Base-by-base conservation (phyloP, 768 basidiomycete genomes). In the Auriscalpium vulgare region DNA sequence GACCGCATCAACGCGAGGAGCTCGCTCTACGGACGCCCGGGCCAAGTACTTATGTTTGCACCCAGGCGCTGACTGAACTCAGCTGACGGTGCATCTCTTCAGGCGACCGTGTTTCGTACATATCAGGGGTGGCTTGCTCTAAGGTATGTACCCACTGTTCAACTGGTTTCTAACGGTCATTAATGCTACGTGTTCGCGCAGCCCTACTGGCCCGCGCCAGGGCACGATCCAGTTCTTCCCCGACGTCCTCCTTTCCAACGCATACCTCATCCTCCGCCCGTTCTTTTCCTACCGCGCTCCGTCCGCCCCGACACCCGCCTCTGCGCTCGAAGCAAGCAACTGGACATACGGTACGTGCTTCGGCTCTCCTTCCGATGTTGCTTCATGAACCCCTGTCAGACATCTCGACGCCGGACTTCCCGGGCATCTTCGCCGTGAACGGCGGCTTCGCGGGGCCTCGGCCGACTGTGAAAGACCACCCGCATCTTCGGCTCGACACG, bases 221-320 rank as follows among this genome's bases (percentile, higher is more conserved):
- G 71, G 71, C 34, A 63, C 59, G 14, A 44, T 63, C n/a, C 53
- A 56, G 43, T 64, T 71, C 35, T 71, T 66, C 59, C 71, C 71
- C 8, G 62, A 63, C 50, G 54, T 72, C 35, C 40, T 56, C 35
- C 63, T 68, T 13, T 63, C 63, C n/a, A 70, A 67, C 35, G 61
- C 70, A 0, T 72, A 72, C 56, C 58, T 68, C 47, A 67, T 71
- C 52, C 64, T 72, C 9, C 63, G 71, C 17, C 71, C 71, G 5
- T 72, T 72, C 66, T 72, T 72, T 29, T 29, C 29, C 5, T 29
- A 29, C 65, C 54, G 61, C 14, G 60, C 58, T 10, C 50, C 59
- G 47, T 37, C 43, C 17, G 17, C 50, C 16, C 50, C 51, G 1
- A 57, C 51, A n/a, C 37, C 54, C 10, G 40, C 38, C 29, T 53